Conservation (phyloP, 176 grass and related monocot species). For the Elaeis guineensis region DNA sequence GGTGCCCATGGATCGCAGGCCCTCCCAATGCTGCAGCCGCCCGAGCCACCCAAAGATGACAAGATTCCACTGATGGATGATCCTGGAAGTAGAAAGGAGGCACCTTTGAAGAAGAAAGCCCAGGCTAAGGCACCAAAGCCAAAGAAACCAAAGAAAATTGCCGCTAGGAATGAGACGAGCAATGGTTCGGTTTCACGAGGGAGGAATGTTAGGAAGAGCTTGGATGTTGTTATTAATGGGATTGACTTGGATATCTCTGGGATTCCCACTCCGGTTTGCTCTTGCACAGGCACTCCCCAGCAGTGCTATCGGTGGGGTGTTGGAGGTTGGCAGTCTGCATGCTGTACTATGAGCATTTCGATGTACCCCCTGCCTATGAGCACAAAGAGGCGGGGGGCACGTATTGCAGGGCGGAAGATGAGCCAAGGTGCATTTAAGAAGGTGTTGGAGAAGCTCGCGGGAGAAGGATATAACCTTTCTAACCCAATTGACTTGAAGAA, state of each 20-base stretch:
- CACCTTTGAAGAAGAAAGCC: background rate
- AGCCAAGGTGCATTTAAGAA: constrained; percentile 14
- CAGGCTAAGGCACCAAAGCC: background rate
- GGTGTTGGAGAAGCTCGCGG: constrained; percentile 2
- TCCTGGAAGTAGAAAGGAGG: background rate
- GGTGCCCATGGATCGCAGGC: background rate
- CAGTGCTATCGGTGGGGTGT: constrained; percentile 11
- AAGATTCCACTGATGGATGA: background rate
- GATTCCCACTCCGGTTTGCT: constrained; percentile 3
- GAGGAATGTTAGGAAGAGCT: constrained; percentile 2
- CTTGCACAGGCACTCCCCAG: constrained; percentile 1
- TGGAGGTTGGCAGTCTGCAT: constrained; percentile 14
- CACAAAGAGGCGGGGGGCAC: constrained; percentile 5
- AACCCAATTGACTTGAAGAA: constrained; percentile 13
- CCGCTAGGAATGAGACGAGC: background rate
- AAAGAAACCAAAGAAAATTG: background rate
- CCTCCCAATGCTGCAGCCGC: constrained; percentile 8
- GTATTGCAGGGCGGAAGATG: constrained; percentile 9
- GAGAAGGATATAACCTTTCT: constrained; percentile 1
- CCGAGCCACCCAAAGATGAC: background rate
- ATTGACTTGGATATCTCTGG: constrained; percentile 6
- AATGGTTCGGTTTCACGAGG: background rate
- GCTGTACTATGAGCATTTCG: constrained; percentile 6
- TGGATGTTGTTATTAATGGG: constrained; percentile 1
- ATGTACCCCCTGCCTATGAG: constrained; percentile 6